Conservation (phyloP, 2,329 filamentous ascomycete species). For the Plectosphaerella plurivora region DNA sequence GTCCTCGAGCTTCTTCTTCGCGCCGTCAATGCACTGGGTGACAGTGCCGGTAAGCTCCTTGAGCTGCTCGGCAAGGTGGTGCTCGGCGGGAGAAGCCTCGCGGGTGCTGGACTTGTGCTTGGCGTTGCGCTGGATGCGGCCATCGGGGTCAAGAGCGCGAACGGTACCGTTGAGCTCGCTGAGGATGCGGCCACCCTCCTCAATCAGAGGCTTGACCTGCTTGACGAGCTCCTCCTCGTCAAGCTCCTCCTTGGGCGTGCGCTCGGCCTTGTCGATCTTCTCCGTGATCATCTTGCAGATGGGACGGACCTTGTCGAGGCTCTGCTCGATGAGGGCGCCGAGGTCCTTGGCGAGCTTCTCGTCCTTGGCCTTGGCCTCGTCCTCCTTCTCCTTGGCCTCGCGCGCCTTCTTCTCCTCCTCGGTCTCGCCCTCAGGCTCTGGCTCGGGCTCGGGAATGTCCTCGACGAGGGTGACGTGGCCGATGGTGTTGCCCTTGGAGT, state of each 20-base stretch:
- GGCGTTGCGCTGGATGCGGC: slow-evolving; percentile 76
- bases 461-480: slow-evolving; percentile 66
- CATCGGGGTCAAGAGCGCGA: slow-evolving; percentile 84
- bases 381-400: slow-evolving; percentile 62
- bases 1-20: slow-evolving; percentile 81
- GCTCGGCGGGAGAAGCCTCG: slow-evolving; percentile 79
- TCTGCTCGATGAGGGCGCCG: slow-evolving; percentile 66
- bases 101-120: slow-evolving; percentile 73
- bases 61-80: slow-evolving; percentile 75
- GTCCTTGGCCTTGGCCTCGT: slow-evolving; percentile 74
- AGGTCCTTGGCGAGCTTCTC: slow-evolving; percentile 75
- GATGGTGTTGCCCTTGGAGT: slow-evolving; percentile 61
- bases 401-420: slow-evolving; percentile 48
- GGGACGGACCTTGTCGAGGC: slow-evolving; percentile 77
- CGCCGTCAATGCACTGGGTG: slow-evolving; percentile 77
- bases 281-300: slow-evolving; percentile 84
- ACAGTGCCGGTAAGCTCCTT: slow-evolving; percentile 83
- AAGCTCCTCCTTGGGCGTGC: slow-evolving; percentile 77
- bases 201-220: slow-evolving; percentile 81
- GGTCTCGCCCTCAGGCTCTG: slow-evolving; percentile 39
- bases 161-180: slow-evolving; percentile 84
- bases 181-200: slow-evolving; percentile 77
- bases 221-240: slow-evolving; percentile 87
- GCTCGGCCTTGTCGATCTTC: slow-evolving; percentile 76
- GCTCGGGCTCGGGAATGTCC: slow-evolving; percentile 42